phyloP scores from a whole-genome alignment of 768 basidiomycete species.

The Lactarius evosmus region DNA sequence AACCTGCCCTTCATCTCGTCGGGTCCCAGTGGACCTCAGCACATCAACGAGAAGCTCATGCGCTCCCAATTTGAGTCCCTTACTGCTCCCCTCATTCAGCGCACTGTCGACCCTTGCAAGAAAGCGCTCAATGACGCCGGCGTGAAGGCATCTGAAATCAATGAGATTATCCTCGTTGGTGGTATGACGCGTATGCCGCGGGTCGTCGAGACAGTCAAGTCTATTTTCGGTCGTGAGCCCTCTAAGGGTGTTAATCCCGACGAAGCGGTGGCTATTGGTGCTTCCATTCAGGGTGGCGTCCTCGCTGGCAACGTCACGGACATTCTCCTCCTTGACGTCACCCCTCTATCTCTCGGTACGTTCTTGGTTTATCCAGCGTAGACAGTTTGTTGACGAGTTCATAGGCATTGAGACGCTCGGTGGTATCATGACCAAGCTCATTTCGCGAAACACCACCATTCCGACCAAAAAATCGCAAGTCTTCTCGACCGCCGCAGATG shows the following conservation, averaged over 20 bases:
- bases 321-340: conserved; percentile 91
- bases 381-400: neutral
- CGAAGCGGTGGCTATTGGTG: conserved; percentile 98
- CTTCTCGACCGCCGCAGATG: conserved; percentile 98
- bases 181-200: conserved; percentile 99
- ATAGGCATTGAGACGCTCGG: conserved; percentile 93
- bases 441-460: conserved; percentile 97
- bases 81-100: conserved; percentile 75
- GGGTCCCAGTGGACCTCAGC: conserved; percentile 91
- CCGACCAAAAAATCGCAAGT: conserved; percentile 99
- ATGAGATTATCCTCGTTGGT: conserved; percentile 97
- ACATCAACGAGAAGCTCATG: conserved; percentile 89
- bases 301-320: conserved; percentile 95
- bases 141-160: conserved; percentile 87
- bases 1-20: conserved; percentile 98
- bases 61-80: conserved; percentile 90
- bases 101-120: conserved; percentile 94
- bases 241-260: conserved; percentile 99
- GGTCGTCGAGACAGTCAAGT: conserved; percentile 91
- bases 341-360: conserved; percentile 92
- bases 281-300: conserved; percentile 97
- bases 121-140: conserved; percentile 94
- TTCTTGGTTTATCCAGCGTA: conserved; percentile 21
- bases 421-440: conserved; percentile 99
- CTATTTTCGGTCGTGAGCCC: conserved; percentile 92